Percentiles rank a stretch among this genome's conserved stretches.
These are phyloP conservation scores for Rhizopogon hawkerae DNA, from an alignment of 1,284 basidiomycete genomes.

Conservation along the genomic window DNA sequence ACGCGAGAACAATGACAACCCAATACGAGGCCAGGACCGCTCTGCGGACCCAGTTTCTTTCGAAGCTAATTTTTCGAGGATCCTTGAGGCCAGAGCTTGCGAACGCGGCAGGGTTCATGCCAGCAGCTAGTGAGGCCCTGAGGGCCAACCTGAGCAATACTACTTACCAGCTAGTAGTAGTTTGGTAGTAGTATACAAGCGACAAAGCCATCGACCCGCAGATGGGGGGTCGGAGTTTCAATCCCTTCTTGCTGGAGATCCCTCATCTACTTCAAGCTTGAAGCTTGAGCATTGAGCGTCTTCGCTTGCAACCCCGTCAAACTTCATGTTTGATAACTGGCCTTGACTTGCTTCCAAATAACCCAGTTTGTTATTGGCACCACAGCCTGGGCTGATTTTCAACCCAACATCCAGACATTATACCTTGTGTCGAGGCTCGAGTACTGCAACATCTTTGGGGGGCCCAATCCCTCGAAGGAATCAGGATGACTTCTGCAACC, in stretches of 20 bases:
- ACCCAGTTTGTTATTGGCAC: background rate
- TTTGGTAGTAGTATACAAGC: background rate
- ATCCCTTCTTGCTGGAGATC: constrained; percentile 6
- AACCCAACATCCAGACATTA: background rate
- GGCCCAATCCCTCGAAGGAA: background rate
- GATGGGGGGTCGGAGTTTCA: constrained; percentile 8
- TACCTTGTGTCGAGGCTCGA: background rate
- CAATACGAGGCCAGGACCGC: constrained; percentile 69
- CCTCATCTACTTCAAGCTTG: background rate
- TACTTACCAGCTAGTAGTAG: no score
- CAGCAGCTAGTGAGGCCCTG: background rate
- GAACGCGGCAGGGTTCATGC: constrained; percentile 1
- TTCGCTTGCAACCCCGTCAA: background rate
- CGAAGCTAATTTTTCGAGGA: constrained; percentile 46
- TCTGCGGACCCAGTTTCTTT: constrained; percentile 40
- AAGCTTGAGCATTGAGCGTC: background rate
- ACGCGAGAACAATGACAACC: constrained; percentile 57
- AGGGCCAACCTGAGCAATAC: no score
- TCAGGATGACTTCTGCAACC: constrained; percentile 3
- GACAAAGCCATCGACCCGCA: background rate
- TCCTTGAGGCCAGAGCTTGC: constrained; percentile 31
- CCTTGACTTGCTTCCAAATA: background rate
- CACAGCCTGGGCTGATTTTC: background rate
- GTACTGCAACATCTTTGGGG: background rate
- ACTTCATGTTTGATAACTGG: background rate